These are phyloP conservation scores for Mycena leptocephala DNA, from an alignment of 768 basidiomycete genomes.

Conservation along the genomic window DNA sequence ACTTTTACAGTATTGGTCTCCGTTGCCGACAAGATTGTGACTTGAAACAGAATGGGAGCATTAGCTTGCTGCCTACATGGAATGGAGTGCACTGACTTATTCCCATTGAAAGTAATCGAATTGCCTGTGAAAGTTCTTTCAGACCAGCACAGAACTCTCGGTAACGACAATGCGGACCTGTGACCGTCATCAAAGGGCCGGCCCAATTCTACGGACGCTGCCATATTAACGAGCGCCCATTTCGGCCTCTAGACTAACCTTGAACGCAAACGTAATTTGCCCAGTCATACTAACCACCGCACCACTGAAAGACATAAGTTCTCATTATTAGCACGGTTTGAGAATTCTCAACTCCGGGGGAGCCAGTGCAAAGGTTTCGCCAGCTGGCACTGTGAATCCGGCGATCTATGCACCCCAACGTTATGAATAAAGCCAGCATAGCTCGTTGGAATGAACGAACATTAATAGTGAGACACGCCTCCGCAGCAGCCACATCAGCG, in stretches of 20 bases:
- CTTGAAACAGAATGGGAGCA: not conserved
- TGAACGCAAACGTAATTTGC: conserved; percentile 25
- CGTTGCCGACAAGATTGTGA: conserved; percentile 35
- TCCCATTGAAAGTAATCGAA: conserved; percentile 16
- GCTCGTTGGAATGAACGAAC: not conserved
- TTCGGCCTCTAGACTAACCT: not conserved
- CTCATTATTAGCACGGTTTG: too few species aligned
- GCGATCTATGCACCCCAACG: conserved; percentile 3
- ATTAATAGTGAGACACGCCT: conserved; percentile 23
- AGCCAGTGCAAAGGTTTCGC: conserved; percentile 24
- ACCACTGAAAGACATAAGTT: too few species aligned
- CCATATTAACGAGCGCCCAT: not conserved
- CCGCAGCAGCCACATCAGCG: conserved; percentile 26
- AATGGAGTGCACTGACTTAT: not conserved
- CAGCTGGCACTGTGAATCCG: conserved; percentile 25
- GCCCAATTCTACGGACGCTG: conserved; percentile 24
- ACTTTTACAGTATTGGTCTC: conserved; percentile 27
- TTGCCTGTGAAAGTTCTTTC: not conserved
- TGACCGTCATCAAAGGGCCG: conserved; percentile 31
- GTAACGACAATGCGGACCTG: not conserved
- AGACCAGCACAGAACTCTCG: not conserved
- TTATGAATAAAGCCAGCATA: not conserved
- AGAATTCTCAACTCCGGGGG: too few species aligned
- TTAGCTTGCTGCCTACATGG: not conserved
- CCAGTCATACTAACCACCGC: conserved; percentile 30